phyloP scores from a whole-genome alignment of 768 basidiomycete genomes.

The Leccinum pellstonianum region DNA sequence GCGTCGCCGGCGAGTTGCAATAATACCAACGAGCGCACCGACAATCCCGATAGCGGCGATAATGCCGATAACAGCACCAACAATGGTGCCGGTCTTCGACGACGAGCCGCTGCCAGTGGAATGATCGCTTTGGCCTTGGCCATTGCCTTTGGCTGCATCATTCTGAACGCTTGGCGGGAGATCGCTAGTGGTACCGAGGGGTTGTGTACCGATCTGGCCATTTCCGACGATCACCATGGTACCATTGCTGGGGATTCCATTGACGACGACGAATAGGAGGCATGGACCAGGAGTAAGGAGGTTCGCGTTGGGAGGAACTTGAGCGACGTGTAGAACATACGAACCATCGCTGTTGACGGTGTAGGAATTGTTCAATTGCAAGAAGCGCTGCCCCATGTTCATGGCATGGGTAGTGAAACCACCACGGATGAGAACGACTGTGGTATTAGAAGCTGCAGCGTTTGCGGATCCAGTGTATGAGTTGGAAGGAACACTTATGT shows the following conservation, averaged over 20 bases:
- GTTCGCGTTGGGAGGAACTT: conserved; percentile 81
- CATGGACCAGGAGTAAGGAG: conserved; percentile 90
- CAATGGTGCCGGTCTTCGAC: conserved; percentile 24
- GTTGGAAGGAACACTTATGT: conserved; percentile 63
- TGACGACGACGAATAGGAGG: conserved; percentile 77
- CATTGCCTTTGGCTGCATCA: conserved; percentile 39
- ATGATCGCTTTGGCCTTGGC: conserved; percentile 18
- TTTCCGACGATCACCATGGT: conserved; percentile 75
- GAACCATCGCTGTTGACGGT: conserved; percentile 76
- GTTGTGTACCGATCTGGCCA: conserved; percentile 73
- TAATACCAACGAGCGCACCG: conserved; percentile 43
- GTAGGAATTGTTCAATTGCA: conserved; percentile 86
- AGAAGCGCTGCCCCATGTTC: conserved; percentile 86
- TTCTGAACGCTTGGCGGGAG: conserved; percentile 42
- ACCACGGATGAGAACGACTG: conserved; percentile 76
- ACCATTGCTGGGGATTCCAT: conserved; percentile 84
- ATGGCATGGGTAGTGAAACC: conserved; percentile 87
- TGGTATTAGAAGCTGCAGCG: conserved; percentile 69
- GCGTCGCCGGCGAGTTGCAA: conserved; percentile 50
- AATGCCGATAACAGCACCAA: conserved; percentile 32
- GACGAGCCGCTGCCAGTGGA: conserved; percentile 22
- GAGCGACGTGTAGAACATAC: conserved; percentile 76
- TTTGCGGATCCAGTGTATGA: conserved; percentile 69
- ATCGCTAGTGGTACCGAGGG: conserved; percentile 32
- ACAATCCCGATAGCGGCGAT: conserved; percentile 31